Conservation (phyloP, 2,329 filamentous ascomycete genomes). For the Pseudogymnoascus sp. region DNA sequence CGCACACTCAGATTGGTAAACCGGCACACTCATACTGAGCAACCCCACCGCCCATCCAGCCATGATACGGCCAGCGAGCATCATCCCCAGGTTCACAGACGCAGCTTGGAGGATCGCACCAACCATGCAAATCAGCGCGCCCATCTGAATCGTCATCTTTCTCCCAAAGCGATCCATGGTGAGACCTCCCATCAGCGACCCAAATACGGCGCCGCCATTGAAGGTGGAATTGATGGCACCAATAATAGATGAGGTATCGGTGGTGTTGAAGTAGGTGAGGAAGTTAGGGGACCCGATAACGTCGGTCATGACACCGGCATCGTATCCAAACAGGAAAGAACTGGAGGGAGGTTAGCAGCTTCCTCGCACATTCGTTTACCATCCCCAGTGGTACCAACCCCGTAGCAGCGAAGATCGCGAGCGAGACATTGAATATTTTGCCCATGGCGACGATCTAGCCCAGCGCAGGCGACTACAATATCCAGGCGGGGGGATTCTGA, state of each 20-base stretch:
- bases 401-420: slow-evolving; percentile 36
- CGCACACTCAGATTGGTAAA: slow-evolving; percentile 55
- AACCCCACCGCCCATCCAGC: slow-evolving; percentile 46
- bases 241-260: slow-evolving; percentile 20
- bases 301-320: slow-evolving; percentile 29
- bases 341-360: slow-evolving; percentile 15
- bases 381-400: slow-evolving; percentile 20
- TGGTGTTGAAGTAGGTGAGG: slow-evolving; percentile 30
- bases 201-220: slow-evolving; percentile 49
- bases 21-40: slow-evolving; percentile 53
- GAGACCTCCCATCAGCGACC: slow-evolving; percentile 34
- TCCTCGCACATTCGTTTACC: background rate
- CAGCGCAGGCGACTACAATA: background rate
- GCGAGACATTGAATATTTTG: slow-evolving; percentile 33
- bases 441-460: slow-evolving; percentile 28
- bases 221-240: slow-evolving; percentile 59
- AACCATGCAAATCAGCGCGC: slow-evolving; percentile 47
- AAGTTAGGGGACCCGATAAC: slow-evolving; percentile 25
- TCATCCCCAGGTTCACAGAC: slow-evolving; percentile 41
- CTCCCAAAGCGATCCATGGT: slow-evolving; percentile 50
- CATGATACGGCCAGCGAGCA: slow-evolving; percentile 49
- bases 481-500: background rate
- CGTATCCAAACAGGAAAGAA: slow-evolving; percentile 34
- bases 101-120: slow-evolving; percentile 53
- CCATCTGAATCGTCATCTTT: slow-evolving; percentile 49